Percentiles rank a stretch among this genome's conserved stretches.
Conservation (phyloP, 805 yeast genomes). For the Ogataea sp. region DNA sequence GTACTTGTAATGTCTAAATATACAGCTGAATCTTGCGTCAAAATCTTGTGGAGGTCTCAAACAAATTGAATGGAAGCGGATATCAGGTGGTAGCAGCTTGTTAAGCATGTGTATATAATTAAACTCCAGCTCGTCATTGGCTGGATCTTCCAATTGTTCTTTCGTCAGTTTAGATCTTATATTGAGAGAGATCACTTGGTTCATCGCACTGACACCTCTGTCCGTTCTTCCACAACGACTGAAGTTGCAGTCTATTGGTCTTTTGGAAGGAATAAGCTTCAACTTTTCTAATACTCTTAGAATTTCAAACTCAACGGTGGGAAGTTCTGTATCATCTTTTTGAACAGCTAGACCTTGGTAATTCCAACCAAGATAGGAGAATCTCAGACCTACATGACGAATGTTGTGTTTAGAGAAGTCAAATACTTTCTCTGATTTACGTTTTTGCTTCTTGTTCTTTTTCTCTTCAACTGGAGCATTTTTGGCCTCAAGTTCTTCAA, state of each 20-base stretch:
- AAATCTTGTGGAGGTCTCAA: conserved; percentile 75
- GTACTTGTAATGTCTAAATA: conserved; percentile 79
- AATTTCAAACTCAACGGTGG: conserved; percentile 78
- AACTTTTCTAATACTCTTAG: conserved; percentile 65
- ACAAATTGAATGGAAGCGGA: conserved; percentile 74
- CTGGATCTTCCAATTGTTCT: conserved; percentile 54
- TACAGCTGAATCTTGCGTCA: conserved; percentile 90
- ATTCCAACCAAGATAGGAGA: conserved; percentile 91
- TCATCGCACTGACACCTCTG: conserved; percentile 94
- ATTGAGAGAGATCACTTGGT: conserved; percentile 78
- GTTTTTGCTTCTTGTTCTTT: not conserved
- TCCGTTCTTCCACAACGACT: conserved; percentile 95
- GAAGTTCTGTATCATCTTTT: conserved; percentile 63
- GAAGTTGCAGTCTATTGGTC: conserved; percentile 58
- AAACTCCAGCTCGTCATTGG: conserved; percentile 58
- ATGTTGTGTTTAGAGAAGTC: conserved; percentile 58
- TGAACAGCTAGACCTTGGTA: conserved; percentile 88
- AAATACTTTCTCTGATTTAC: conserved; percentile 36
- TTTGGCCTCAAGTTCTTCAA: conserved; percentile 46
- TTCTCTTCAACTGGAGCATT: not conserved
- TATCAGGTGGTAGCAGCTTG: conserved; percentile 71
- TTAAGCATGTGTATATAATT: conserved; percentile 73
- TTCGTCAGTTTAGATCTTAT: conserved; percentile 60
- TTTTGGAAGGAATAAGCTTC: conserved; percentile 51
- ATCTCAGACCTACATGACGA: conserved; percentile 69